Base-by-base conservation (phyloP, 345 rosid species). In the Physaria fendleri region DNA sequence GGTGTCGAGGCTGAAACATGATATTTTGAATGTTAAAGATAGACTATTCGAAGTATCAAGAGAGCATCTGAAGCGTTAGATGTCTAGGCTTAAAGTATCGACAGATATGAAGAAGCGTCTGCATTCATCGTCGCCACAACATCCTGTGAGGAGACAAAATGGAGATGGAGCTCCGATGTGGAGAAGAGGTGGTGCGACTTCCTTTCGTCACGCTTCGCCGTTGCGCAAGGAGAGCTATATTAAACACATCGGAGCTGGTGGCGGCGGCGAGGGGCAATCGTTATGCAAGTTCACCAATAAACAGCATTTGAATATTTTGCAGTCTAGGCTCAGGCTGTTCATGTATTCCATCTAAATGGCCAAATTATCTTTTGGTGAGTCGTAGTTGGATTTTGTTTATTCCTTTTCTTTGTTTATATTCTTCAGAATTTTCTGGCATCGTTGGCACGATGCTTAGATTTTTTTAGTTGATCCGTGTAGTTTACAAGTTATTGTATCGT, bases 251-350 rank as follows among this genome's bases (percentile, higher is more conserved):
- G 71, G 51, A 34, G 51, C 54, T 20, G 68, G 51, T 2, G 67
- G 27, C 16, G 49, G 12, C 16, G 54, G 37, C 21, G 51, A 64
- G 6, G 85, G 84, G 16, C 76, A 95, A 12, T 68, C 94, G 21
- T 71, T 78, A 13, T 75, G 79, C 56, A 81, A 82, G 62, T 89
- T 89, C 66, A 82, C 85, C 8, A 85, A 89, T 40, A 81, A 66
- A 62, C 99, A 93, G 74, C 87, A 77, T 80, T 77, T 87, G 81
- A 89, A 85, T 73, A 93, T 93, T 51, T 81, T 93, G 78, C 95
- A 93, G 83, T 82, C 90, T 64, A 82, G 97, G 99, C 95, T 24
- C 99, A 93, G 56, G 75, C 95, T 48, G 91, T 93, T 73, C 94
- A 93, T 72, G 89, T 93, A 64, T 74, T 78, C 68, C 92, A 85